phyloP scores from a whole-genome alignment of 2,329 filamentous ascomycete genomes.

The Cladosporium sp. region DNA sequence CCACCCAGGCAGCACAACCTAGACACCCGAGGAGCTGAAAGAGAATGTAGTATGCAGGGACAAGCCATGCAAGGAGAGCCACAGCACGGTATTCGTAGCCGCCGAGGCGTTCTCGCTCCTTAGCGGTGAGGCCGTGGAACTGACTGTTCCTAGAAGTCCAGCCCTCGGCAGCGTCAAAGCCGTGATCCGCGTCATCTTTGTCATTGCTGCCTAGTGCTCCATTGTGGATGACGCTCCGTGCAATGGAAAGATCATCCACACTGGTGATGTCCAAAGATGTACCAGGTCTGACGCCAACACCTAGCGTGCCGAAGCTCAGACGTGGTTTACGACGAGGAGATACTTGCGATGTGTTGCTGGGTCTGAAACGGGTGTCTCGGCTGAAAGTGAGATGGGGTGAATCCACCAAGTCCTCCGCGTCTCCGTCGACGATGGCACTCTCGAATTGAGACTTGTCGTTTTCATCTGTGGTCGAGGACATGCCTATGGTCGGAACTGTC shows the following conservation, averaged over 20 bases:
- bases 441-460: not conserved
- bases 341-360: not conserved
- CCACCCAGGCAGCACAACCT: conserved; percentile 63
- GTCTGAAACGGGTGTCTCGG: conserved; percentile 30
- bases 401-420: not conserved
- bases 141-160: conserved; percentile 51
- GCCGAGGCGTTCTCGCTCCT: conserved; percentile 59
- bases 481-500: too few relatives aligned
- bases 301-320: conserved; percentile 29
- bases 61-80: conserved; percentile 57
- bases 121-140: conserved; percentile 54
- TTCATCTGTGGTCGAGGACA: not conserved
- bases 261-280: conserved; percentile 27
- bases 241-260: not conserved
- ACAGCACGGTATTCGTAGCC: conserved; percentile 66
- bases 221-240: not conserved
- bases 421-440: conserved; percentile 17
- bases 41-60: conserved; percentile 60
- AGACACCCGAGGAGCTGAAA: conserved; percentile 62
- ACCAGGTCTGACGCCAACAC: not conserved
- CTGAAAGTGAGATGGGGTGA: conserved; percentile 31
- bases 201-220: too few relatives aligned
- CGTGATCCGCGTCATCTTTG: conserved; percentile 6
- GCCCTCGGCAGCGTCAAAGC: conserved; percentile 25
- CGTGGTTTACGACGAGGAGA: conserved; percentile 23